Percentiles rank a stretch among this genome's conserved stretches.
These are phyloP conservation scores for Anisodus acutangulus DNA, from an alignment of 257 asterid species.

Conservation along the genomic window DNA sequence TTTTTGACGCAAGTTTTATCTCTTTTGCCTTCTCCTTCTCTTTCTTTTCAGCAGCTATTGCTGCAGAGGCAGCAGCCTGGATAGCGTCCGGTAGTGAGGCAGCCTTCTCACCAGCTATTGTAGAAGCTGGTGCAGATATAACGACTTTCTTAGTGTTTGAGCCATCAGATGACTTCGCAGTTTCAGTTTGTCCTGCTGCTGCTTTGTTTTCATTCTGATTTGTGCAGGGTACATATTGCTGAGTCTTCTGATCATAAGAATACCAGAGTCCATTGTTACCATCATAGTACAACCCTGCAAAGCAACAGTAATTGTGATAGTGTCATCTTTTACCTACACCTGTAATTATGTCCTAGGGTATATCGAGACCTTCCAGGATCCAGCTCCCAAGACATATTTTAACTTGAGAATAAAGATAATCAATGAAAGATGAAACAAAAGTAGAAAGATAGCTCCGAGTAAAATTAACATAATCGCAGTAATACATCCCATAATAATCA, in stretches of 20 bases:
- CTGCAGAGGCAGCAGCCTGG: slow-evolving; percentile 99
- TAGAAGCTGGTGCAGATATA: slow-evolving; percentile 97
- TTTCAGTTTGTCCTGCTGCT: slow-evolving; percentile 62
- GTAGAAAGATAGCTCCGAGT: neutral
- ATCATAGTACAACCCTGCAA: slow-evolving; percentile 85
- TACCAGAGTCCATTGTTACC: slow-evolving; percentile 96
- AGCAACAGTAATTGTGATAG: neutral
- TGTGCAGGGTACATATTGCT: slow-evolving; percentile 75
- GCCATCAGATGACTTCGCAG: slow-evolving; percentile 56
- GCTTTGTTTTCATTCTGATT: slow-evolving; percentile 70
- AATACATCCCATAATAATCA: slow-evolving; percentile 9
- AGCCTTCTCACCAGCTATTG: slow-evolving; percentile 72
- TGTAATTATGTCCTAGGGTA: neutral
- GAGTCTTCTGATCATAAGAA: slow-evolving; percentile 78
- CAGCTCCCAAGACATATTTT: neutral
- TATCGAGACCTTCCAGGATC: neutral
- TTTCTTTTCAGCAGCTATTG: slow-evolving; percentile 95
- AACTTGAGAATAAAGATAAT: neutral
- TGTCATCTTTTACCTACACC: slow-evolving; percentile 13
- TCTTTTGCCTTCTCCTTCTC: slow-evolving; percentile 90
- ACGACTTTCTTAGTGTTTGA: slow-evolving; percentile 66
- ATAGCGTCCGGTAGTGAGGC: slow-evolving; percentile 91
- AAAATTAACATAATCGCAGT: neutral
- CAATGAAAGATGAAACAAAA: neutral
- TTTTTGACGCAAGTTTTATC: slow-evolving; percentile 87